Percentiles rank a stretch among this genome's conserved stretches.
Conservation (phyloP, 441 rosid species). For the Erodium trifolium region DNA sequence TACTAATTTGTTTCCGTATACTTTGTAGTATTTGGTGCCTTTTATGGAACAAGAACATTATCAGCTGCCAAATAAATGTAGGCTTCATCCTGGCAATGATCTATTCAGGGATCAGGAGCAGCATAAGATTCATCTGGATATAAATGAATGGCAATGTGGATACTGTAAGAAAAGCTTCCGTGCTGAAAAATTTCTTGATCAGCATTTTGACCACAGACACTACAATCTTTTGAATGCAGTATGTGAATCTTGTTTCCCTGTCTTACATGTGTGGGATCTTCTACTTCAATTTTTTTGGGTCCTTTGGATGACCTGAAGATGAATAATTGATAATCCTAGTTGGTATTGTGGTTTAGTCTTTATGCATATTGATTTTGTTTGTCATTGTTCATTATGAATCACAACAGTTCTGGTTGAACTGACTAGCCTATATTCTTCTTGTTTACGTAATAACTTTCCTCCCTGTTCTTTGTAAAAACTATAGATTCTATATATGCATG, state of each 20-base stretch:
- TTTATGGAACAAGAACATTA: conserved; percentile 69
- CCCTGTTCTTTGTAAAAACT: not conserved
- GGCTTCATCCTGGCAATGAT: conserved; percentile 79
- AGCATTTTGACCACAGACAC: conserved; percentile 76
- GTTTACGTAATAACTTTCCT: not conserved
- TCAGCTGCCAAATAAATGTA: conserved; percentile 51
- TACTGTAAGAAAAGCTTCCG: conserved; percentile 91
- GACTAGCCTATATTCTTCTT: not conserved
- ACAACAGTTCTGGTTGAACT: not conserved
- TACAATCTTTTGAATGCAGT: conserved; percentile 70
- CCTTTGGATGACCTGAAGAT: not conserved
- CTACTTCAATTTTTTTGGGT: not conserved
- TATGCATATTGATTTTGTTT: not conserved
- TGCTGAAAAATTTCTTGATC: conserved; percentile 75
- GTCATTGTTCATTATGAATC: not conserved
- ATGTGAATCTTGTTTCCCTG: conserved; percentile 32
- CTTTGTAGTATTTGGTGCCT: conserved; percentile 72
- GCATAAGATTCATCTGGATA: conserved; percentile 69
- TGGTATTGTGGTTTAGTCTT: not conserved
- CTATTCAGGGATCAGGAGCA: conserved; percentile 83
- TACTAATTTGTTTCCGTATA: conserved; percentile 12
- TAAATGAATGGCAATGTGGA: conserved; percentile 84
- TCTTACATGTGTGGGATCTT: conserved; percentile 10
- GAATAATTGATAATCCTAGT: not conserved
- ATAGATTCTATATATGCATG: not conserved